Percentiles rank a stretch among this genome's conserved stretches.
These are phyloP conservation scores for Komagataella kurtzmanii DNA, from an alignment of 805 yeast species.

Conservation along the genomic window DNA sequence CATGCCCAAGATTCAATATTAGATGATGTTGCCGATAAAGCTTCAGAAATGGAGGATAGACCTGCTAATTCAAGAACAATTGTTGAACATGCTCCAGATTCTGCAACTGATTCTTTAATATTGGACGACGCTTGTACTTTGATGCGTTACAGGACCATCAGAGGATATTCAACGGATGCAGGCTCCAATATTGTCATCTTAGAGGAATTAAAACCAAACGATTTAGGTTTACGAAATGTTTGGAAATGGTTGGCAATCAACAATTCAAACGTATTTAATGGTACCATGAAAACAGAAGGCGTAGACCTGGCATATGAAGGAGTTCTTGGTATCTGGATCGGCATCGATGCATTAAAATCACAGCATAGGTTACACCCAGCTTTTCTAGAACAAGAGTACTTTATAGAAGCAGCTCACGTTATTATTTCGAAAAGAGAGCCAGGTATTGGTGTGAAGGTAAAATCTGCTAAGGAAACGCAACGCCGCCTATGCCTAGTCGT, in stretches of 20 bases:
- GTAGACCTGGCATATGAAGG: conserved; percentile 83
- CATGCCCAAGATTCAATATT: conserved; percentile 15
- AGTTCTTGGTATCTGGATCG: conserved; percentile 83
- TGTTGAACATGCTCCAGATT: conserved; percentile 1
- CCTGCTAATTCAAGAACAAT: not conserved
- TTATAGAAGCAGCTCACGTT: conserved; percentile 33
- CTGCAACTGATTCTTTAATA: conserved; percentile 12
- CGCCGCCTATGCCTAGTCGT: conserved; percentile 70
- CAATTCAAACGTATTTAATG: conserved; percentile 44
- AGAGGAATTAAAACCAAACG: conserved; percentile 39
- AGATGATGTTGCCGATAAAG: conserved; percentile 6
- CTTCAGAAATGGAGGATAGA: not conserved
- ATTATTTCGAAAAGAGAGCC: conserved; percentile 29
- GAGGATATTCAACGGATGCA: conserved; percentile 64
- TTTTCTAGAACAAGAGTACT: conserved; percentile 26
- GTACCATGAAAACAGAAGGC: conserved; percentile 53
- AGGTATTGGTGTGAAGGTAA: conserved; percentile 25
- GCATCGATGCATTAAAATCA: conserved; percentile 35
- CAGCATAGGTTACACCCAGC: conserved; percentile 29
- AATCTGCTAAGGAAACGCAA: conserved; percentile 43
- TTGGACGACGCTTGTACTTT: conserved; percentile 62
- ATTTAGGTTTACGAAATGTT: conserved; percentile 52
- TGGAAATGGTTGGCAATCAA: conserved; percentile 90
- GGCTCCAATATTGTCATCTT: conserved; percentile 46
- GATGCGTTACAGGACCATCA: conserved; percentile 56